Conservation (phyloP, 2,329 filamentous ascomycete species). For the Xylariaceae sp. region DNA sequence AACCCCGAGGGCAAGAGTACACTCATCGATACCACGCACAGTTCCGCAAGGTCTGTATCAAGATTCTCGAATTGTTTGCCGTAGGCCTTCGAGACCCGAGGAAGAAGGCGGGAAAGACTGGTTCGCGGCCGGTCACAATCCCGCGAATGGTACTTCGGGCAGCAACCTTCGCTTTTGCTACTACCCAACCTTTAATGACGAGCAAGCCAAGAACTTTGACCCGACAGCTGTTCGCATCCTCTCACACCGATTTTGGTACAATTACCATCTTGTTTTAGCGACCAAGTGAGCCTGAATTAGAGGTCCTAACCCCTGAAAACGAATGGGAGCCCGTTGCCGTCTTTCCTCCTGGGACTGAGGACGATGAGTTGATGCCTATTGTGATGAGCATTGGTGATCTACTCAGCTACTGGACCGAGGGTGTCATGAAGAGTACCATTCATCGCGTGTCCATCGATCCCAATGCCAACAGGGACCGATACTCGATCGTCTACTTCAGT, state of each 20-base stretch:
- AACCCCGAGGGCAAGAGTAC: background rate
- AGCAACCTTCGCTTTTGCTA: no score
- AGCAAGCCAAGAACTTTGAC: background rate
- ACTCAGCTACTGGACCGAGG: background rate
- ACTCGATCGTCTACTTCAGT: background rate
- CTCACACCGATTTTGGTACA: background rate
- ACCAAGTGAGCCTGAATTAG: background rate
- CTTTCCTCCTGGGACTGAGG: background rate
- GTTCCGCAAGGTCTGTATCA: no score
- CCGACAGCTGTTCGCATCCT: background rate
- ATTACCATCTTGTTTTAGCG: background rate
- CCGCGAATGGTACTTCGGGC: no score
- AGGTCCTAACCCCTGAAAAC: background rate
- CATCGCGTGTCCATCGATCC: background rate
- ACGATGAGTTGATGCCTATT: background rate
- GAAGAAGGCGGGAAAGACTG: no score
- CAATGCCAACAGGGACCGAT: background rate
- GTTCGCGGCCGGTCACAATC: no score
- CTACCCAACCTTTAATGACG: no score
- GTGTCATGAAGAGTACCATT: background rate
- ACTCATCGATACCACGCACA: no score
- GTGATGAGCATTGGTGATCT: background rate
- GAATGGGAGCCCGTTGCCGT: background rate
- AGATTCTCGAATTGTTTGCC: no score
- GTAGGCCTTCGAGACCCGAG: no score